Percentiles rank a stretch among this genome's conserved stretches.
phyloP scores from a whole-genome alignment of 2,329 filamentous ascomycete genomes.

The Coniochaeta ligniaria region DNA sequence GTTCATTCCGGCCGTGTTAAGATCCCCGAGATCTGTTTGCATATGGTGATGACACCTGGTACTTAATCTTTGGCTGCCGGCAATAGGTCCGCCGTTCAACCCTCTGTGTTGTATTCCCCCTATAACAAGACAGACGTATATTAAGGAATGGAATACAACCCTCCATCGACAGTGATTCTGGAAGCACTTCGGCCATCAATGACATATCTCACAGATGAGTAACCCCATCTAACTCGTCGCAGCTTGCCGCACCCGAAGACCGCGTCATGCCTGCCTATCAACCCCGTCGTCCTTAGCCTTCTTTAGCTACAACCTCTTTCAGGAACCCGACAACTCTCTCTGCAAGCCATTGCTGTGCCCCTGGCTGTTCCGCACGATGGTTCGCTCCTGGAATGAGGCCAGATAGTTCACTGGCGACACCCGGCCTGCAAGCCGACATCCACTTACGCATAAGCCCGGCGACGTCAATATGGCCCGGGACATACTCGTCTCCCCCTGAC shows the following conservation, averaged over 20 bases:
- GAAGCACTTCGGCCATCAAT: too few relatives aligned
- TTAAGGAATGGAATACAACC: not conserved
- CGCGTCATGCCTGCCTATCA: not conserved
- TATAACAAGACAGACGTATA: not conserved
- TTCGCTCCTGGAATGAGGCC: slow-evolving; percentile 44
- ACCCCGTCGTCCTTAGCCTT: not conserved
- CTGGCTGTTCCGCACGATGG: slow-evolving; percentile 39
- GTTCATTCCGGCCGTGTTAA: not conserved
- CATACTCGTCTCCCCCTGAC: slow-evolving; percentile 59
- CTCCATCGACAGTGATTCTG: too few relatives aligned
- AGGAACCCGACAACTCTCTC: slow-evolving; percentile 41
- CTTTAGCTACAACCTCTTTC: not conserved
- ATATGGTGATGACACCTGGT: too few relatives aligned
- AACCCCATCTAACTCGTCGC: too few relatives aligned
- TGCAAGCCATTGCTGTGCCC: slow-evolving; percentile 41
- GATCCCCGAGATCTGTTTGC: not conserved
- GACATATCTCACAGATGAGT: too few relatives aligned
- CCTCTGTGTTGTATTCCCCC: not conserved
- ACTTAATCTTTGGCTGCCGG: not conserved
- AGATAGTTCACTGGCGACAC: slow-evolving; percentile 41
- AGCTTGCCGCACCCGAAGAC: too few relatives aligned
- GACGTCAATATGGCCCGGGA: slow-evolving; percentile 53
- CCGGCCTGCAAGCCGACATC: slow-evolving; percentile 33
- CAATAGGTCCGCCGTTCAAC: not conserved
- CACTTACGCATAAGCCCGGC: slow-evolving; percentile 50